Evolutionary conservation across 768 basidiomycete genomes (phyloP).

Genomic region (Neoboletus subvelutipes): DNA sequence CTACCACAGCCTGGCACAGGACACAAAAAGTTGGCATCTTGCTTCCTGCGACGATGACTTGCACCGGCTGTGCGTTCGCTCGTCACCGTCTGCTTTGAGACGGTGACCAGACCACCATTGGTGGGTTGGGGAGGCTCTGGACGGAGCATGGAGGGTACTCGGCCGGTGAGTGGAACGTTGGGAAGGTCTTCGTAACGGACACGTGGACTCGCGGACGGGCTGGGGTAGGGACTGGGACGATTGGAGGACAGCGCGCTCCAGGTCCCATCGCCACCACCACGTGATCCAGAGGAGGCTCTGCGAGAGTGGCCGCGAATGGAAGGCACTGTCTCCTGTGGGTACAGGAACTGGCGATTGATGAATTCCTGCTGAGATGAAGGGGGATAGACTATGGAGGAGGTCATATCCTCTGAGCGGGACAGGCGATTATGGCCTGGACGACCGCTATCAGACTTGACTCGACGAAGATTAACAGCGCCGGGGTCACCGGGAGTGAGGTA

Average conservation of each 20-base stretch:
- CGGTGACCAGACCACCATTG: constrained; percentile 3
- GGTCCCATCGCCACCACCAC: constrained; percentile 27
- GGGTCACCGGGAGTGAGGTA: constrained; percentile 37
- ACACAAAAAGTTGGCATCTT: constrained; percentile 83
- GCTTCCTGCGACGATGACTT: constrained; percentile 80
- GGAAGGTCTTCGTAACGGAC: constrained; percentile 53
- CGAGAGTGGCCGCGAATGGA: constrained; percentile 43
- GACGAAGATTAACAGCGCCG: constrained; percentile 40
- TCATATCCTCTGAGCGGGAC: constrained; percentile 64
- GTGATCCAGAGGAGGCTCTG: constrained; percentile 42
- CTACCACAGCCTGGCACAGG: constrained; percentile 81
- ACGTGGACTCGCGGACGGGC: constrained; percentile 64
- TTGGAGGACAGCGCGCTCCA: constrained; percentile 38
- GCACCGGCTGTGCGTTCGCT: constrained; percentile 88
- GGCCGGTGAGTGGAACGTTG: constrained; percentile 25
- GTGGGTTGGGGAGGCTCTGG: constrained; percentile 15
- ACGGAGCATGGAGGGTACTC: constrained; percentile 24
- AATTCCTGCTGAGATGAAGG: constrained; percentile 43
- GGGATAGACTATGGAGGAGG: constrained; percentile 30
- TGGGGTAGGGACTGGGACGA: constrained; percentile 64
- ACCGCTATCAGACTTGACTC: constrained; percentile 48
- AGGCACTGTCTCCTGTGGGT: constrained; percentile 38
- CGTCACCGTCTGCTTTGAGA: constrained; percentile 82
- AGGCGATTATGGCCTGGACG: constrained; percentile 48
- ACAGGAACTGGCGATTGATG: constrained; percentile 43